Evolutionary conservation across 2,329 filamentous ascomycete species (phyloP), one percentile per base, ranked within the genome.

Genomic region (Elsinoe ampelina): DNA sequence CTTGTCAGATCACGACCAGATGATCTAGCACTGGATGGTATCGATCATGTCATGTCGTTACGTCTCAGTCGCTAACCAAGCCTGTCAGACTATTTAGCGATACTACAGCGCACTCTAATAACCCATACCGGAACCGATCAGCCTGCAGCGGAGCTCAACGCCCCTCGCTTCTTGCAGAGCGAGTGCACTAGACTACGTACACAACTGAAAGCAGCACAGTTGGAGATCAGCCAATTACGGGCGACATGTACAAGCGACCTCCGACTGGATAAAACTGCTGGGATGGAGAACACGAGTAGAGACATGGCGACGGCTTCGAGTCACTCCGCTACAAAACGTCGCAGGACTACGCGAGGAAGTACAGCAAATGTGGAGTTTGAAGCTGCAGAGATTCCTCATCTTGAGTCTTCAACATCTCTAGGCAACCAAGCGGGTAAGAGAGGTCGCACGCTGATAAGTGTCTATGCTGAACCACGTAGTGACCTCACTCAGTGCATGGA

Each of bases 1-100:
- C 19, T 60, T 15, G 56, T 71, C 10, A 63, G 62, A 26, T 62
- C 65, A 5, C 72, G 69, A 54, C 71, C 71, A 13, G 39, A 57
- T 2, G 63, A 58, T 0, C 56, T 64, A 26, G 56, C 62, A 1
- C 59, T 68, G 1, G 64, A 64, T 65, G 59, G 48, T 39, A 34
- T 6, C 15, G 8, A 30, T 8, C 7, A 30, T 30, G 26, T 8
- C 8, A 8, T 15, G 2, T 34, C 13, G 15, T 7, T 19, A 2
- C n/a, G 10, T 38, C 4, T 12, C 32, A 26, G 13, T 15, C 15
- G 6, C n/a, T 50, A 26, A 50, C 26, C 7, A 8, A 30, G 30
- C 5, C 11, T 13, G 19, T 13, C 34, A 52, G 48, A 52, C 3
- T 39, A 52, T 15, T 12, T 52, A 2, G 17, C 17, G n/a, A 13